Evolutionary conservation across 2,329 filamentous ascomycete species (phyloP).

Genomic region (Niveomyces coronatus): DNA sequence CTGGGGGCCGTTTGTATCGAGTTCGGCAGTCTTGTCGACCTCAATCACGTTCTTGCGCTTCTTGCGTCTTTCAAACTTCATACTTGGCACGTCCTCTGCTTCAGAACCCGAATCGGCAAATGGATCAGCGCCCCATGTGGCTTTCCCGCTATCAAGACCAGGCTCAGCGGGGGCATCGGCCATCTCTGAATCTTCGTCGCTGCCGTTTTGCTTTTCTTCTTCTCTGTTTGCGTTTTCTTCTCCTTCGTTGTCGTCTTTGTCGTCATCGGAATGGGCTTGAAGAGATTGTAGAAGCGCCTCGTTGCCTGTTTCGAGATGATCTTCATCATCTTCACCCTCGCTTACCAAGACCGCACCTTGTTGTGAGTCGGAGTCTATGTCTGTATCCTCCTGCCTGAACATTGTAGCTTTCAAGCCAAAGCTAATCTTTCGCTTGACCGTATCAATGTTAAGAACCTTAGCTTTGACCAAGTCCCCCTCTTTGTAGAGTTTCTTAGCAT

Average conservation of each 20-base stretch:
- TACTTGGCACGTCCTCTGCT: conserved; percentile 33
- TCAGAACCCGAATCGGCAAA: conserved; percentile 50
- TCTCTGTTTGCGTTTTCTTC: conserved; percentile 25
- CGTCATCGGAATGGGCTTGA: conserved; percentile 32
- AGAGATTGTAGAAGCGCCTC: conserved; percentile 32
- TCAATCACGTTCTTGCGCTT: conserved; percentile 68
- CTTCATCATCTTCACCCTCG: conserved; percentile 35
- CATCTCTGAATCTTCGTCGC: conserved; percentile 18
- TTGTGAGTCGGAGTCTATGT: conserved; percentile 37
- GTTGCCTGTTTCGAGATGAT: conserved; percentile 40
- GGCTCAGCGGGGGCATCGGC: conserved; percentile 23
- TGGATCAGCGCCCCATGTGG: conserved; percentile 75
- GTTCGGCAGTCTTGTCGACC: conserved; percentile 81
- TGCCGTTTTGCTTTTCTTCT: conserved; percentile 8
- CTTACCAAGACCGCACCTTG: conserved; percentile 32
- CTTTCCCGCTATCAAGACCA: conserved; percentile 63
- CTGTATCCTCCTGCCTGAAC: conserved; percentile 56
- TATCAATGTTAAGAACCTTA: conserved; percentile 69
- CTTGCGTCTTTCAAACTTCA: conserved; percentile 50
- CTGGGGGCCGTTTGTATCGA: conserved; percentile 81
- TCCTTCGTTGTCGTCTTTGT: conserved; percentile 26
- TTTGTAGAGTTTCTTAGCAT: conserved; percentile 82
- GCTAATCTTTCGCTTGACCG: conserved; percentile 65
- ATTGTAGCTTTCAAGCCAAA: conserved; percentile 91
- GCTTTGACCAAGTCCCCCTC: conserved; percentile 93